Percentiles rank a stretch among this genome's conserved stretches.
phyloP scores from a whole-genome alignment of 139 green algal species.

The Coelastrella sp. region DNA sequence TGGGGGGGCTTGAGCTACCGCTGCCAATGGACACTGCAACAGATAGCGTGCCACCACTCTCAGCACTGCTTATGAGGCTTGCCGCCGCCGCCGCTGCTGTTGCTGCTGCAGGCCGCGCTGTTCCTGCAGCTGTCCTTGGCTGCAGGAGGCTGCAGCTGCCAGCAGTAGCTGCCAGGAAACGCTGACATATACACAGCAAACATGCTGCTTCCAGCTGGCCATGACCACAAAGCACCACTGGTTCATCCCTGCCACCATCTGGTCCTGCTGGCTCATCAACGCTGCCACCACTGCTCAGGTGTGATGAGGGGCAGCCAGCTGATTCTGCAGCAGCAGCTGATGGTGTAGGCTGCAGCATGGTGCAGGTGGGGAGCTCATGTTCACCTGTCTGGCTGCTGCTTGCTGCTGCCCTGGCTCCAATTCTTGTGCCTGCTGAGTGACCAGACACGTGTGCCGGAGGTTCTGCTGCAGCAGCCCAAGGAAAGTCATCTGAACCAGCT shows the following conservation, averaged over 20 bases:
- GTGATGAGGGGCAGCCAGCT: not conserved
- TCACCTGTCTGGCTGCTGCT: not conserved
- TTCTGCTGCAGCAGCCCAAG: not conserved
- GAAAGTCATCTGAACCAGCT: not conserved
- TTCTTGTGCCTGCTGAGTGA: not conserved
- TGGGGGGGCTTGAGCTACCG: conserved; percentile 5
- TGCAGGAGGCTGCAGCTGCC: conserved; percentile 32
- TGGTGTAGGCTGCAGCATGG: not conserved
- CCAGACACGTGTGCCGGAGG: not conserved
- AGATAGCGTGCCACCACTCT: not conserved
- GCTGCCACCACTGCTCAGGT: not conserved
- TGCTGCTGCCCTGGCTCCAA: not conserved
- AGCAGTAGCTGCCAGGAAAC: conserved; percentile 32
- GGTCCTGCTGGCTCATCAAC: not conserved
- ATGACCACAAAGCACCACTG: not conserved
- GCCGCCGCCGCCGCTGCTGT: not conserved
- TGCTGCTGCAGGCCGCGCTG: not conserved
- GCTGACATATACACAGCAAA: conserved; percentile 43
- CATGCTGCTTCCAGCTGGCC: conserved; percentile 31
- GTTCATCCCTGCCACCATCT: conserved; percentile 7
- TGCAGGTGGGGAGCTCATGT: not conserved
- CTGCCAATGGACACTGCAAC: not conserved
- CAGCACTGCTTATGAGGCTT: not conserved
- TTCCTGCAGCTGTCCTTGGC: not conserved
- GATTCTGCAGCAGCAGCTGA: not conserved